Conservation (phyloP, 257 asterid genomes). For the Solanum arcanum region DNA sequence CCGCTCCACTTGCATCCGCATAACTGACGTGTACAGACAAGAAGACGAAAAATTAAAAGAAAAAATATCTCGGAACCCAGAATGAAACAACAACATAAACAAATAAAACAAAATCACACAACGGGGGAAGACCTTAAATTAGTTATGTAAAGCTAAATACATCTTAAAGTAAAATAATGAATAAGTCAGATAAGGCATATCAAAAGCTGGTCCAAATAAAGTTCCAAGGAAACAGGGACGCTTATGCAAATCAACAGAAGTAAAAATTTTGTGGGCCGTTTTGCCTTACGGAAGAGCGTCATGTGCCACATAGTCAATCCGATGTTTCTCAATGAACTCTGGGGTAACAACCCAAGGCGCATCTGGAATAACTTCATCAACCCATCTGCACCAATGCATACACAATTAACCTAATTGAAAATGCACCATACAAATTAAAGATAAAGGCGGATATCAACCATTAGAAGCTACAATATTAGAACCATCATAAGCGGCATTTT, state of each 20-base stretch:
- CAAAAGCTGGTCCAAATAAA: not conserved
- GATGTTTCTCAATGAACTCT: constrained; percentile 82
- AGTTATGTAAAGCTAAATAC: not conserved
- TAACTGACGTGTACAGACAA: constrained; percentile 25
- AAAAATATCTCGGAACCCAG: not conserved
- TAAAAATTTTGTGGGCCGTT: not conserved
- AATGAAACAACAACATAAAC: not conserved
- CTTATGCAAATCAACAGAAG: not conserved
- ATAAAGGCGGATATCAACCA: not conserved
- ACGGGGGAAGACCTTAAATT: not conserved
- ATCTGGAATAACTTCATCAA: constrained; percentile 96
- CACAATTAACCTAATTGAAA: not conserved
- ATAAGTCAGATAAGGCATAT: not conserved
- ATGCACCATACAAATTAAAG: not conserved
- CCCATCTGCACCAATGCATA: constrained; percentile 62
- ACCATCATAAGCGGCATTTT: not conserved
- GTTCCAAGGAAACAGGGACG: not conserved
- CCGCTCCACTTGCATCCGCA: constrained; percentile 67
- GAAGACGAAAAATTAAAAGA: not conserved
- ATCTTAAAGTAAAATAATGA: not conserved
- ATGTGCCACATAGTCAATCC: constrained; percentile 84
- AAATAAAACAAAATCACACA: not conserved
- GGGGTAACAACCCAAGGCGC: constrained; percentile 94
- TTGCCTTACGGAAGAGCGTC: constrained; percentile 91
- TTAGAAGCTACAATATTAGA: not conserved